phyloP scores from a whole-genome alignment of 306 rosid species.

The Carpinus fangiana region DNA sequence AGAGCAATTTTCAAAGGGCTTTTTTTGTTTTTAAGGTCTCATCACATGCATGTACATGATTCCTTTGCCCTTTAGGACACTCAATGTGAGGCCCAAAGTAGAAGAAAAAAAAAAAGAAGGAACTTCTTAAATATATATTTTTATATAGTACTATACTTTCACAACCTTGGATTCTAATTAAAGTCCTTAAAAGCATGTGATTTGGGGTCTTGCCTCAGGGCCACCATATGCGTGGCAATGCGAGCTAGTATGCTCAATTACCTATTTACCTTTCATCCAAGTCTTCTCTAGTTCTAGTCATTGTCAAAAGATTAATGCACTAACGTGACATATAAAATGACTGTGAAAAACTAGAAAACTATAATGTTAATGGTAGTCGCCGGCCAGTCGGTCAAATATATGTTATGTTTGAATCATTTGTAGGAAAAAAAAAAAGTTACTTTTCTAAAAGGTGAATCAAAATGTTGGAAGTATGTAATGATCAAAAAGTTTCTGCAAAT shows the following conservation, averaged over 20 bases:
- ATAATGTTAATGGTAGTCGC: neutral
- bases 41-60: constrained; percentile 33
- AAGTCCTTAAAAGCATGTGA: constrained; percentile 35
- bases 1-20: constrained; percentile 6
- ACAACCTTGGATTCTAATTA: constrained; percentile 46
- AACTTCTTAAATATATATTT: neutral
- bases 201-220: constrained; percentile 27
- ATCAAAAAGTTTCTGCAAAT: constrained; percentile 38
- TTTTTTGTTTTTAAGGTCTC: constrained; percentile 17
- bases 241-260: neutral
- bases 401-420: constrained; percentile 25
- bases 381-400: neutral
- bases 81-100: constrained; percentile 36
- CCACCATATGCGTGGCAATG: neutral
- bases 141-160: constrained; percentile 4
- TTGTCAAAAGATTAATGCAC: too few relatives aligned
- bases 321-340: too few relatives aligned
- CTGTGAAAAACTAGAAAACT: constrained; percentile 3
- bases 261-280: neutral
- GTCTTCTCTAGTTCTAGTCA: neutral
- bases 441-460: constrained; percentile 44
- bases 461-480: constrained; percentile 36
- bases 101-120: neutral
- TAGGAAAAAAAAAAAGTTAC: constrained; percentile 25
- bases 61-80: constrained; percentile 36